Evolutionary conservation across 2,329 filamentous ascomycete species (phyloP).

Genomic region (Phyllachora maydis): DNA sequence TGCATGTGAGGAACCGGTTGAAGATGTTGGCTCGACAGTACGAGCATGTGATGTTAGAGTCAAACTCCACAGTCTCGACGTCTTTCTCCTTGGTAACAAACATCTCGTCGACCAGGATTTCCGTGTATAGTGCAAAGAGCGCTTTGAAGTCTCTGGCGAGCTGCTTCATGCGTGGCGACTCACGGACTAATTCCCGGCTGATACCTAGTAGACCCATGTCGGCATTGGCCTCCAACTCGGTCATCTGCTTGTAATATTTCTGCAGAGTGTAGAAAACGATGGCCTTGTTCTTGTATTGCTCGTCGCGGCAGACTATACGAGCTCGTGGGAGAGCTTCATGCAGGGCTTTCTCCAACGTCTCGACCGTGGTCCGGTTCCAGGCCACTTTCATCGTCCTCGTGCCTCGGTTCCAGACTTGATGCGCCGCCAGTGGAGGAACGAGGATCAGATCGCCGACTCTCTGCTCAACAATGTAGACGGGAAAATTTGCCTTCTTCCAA

Average conservation of each 20-base stretch:
- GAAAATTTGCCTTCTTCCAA: constrained; percentile 88
- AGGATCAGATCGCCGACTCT: constrained; percentile 80
- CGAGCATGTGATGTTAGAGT: constrained; percentile 84
- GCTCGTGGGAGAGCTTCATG: constrained; percentile 77
- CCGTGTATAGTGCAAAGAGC: constrained; percentile 58
- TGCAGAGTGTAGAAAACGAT: constrained; percentile 76
- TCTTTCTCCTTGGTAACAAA: constrained; percentile 54
- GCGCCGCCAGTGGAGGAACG: constrained; percentile 77
- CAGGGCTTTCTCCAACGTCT: constrained; percentile 73
- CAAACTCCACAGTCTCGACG: constrained; percentile 60
- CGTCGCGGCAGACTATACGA: constrained; percentile 80
- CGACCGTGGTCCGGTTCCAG: constrained; percentile 88
- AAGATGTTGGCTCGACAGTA: constrained; percentile 95
- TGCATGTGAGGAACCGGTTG: constrained; percentile 88
- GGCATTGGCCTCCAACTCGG: constrained; percentile 25
- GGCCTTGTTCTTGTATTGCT: constrained; percentile 97
- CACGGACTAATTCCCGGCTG: constrained; percentile 19
- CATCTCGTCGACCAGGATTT: constrained; percentile 68
- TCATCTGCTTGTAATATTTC: constrained; percentile 51
- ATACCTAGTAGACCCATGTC: constrained; percentile 25
- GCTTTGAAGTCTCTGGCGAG: constrained; percentile 67
- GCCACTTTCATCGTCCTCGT: constrained; percentile 94
- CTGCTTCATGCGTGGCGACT: constrained; percentile 30
- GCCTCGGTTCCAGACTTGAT: constrained; percentile 96
- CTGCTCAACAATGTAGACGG: constrained; percentile 83